Base-by-base conservation (phyloP, 169 alveolate genomes). In the Neospora caninum region DNA sequence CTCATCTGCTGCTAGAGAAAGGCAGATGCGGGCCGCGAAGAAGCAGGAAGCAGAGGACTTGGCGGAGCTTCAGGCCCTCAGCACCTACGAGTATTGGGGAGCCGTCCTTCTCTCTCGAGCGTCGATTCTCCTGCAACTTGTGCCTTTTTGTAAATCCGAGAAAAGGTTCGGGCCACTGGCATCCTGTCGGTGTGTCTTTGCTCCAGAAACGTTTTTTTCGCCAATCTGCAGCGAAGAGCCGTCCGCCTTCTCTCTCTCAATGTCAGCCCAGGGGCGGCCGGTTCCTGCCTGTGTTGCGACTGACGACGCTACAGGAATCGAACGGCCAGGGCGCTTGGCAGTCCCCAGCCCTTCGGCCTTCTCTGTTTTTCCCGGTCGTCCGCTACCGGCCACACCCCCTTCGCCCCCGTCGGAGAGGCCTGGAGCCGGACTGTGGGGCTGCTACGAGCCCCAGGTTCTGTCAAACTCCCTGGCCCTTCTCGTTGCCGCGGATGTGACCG, bases 41-140 rank as follows among this genome's bases (percentile, higher is more conserved):
- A 73, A 84, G 0, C 58, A 88, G n/a, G 95, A 80, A n/a, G 92
- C 64, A 20, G 86, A 10, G 1, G 86, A 93, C 49, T 64, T 73
- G 41, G 80, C 34, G 67, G 93, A 93, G 53, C 95, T 84, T 36
- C 91, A 86, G 93, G 82, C 93, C 41, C 95, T 93, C 36, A 80
- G 93, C 58, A 80, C 89, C 41, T 93, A 93, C 41, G 58, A 91
- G 29, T 93, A 67, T 58, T 93, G 95, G 95, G 89, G 87, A 0
- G 93, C 93, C 16, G 91, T 86, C 41, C 88, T 86, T 39, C 78
- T 93, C 0, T 84, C 93, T n/a, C 64, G 73, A 69, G 95, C 93
- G 13, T 41, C 93, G 9, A 49, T 93, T 18, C 69, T 93, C 16
- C 54, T 78, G 29, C 27, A 78, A 20, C 86, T 78, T 25, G 49